Evolutionary conservation across 2,329 filamentous ascomycete species (phyloP), one percentile per base, ranked within the genome.

Genomic region (Fusarium piperis): DNA sequence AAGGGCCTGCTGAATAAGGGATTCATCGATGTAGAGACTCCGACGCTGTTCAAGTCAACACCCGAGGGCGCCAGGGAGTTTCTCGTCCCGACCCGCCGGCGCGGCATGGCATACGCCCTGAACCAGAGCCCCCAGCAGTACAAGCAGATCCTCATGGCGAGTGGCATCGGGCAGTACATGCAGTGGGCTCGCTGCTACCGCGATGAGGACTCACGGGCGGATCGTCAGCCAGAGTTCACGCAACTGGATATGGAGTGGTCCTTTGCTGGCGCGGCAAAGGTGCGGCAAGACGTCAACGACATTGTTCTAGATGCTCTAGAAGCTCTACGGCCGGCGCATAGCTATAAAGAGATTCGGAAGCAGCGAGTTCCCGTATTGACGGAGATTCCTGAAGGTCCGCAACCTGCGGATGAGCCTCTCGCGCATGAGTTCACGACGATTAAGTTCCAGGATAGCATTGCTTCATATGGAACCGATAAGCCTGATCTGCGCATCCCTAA

Each of bases 101-200:
- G 86, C 2, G 94, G 94, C 0, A 84, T 91, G 67, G 94, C 94
- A 4, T 99, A 98, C 80, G 96, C 96, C 10, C 85, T 99, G 20
- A 95, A 95, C 0, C 97, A 99, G 80, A 98, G 95, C 72, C 96
- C 96, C 0, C 96, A 99, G 80, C 96, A 99, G 80, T 99, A 98
- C 79, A 99, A 99, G 83, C 96, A 99, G 83, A 93, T 98, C 2
- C 87, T 99, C 44, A 98, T 99, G 94, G 93, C 94, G 0, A 93
- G 93, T 67, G 95, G 95, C 0, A 88, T 98, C 12, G 83, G 87
- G 1, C 89, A 88, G 41, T 99, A 99, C 79, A 97, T 92, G 81
- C 96, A 99, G 77, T 94, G 98, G 82, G 97, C 96, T 2, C 92
- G 91, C 71, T 99, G 96, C 78, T 99, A 98, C 81, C 91, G 96